Evolutionary conservation across 257 asterid species (phyloP).

Genomic region (Voacanga thouarsii): DNA sequence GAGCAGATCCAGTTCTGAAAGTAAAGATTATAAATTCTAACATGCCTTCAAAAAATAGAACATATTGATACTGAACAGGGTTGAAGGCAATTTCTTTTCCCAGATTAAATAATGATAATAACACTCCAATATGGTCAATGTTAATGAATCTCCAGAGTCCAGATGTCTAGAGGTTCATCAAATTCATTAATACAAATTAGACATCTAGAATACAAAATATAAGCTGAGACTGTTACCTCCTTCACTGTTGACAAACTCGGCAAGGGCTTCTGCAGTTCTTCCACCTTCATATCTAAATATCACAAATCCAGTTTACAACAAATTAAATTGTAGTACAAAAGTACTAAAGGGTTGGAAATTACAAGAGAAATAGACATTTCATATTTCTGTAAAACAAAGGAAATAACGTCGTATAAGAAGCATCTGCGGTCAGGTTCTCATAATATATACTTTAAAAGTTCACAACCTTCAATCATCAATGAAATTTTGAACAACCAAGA

Average conservation of each 20-base stretch:
- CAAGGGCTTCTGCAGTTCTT: slow-evolving; percentile 73
- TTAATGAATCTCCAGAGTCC: background rate
- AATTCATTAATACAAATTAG: background rate
- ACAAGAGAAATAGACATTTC: background rate
- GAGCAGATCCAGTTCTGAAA: background rate
- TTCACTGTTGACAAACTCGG: slow-evolving; percentile 75
- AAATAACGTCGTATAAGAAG: background rate
- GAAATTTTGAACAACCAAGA: background rate
- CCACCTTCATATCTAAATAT: slow-evolving; percentile 71
- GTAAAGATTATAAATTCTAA: background rate
- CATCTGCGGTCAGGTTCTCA: background rate
- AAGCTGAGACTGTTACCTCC: slow-evolving; percentile 51
- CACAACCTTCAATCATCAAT: background rate
- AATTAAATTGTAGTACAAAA: background rate
- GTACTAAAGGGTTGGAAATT: background rate
- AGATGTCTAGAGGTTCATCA: background rate
- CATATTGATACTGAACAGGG: background rate
- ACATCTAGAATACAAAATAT: background rate
- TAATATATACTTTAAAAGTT: background rate
- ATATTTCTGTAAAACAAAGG: slow-evolving; percentile 1
- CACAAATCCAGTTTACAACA: slow-evolving; percentile 16
- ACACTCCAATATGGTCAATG: background rate
- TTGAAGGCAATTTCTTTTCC: background rate
- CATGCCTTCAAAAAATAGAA: background rate
- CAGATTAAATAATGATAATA: background rate